phyloP scores from a whole-genome alignment of 169 alveolate species.

The Perkinsus olseni region DNA sequence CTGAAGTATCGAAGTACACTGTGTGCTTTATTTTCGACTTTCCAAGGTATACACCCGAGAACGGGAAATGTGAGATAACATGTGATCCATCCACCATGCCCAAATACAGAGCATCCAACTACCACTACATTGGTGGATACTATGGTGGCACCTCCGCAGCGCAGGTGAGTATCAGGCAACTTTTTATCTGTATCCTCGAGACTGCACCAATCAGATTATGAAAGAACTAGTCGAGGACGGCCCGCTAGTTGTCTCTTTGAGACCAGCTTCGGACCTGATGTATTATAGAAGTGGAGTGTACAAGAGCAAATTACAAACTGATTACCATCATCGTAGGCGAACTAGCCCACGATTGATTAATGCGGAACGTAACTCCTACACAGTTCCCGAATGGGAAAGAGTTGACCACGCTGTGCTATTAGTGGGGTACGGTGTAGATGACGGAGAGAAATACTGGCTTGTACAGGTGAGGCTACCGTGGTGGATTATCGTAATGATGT shows the following conservation, averaged over 20 bases:
- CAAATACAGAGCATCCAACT: slow-evolving; percentile 14
- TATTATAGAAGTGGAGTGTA: slow-evolving; percentile 37
- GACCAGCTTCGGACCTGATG: slow-evolving; percentile 39
- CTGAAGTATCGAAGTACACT: no score
- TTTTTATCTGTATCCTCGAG: neutral
- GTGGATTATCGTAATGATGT: neutral
- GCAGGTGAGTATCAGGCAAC: neutral
- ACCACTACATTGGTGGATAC: slow-evolving; percentile 39
- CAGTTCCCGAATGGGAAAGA: slow-evolving; percentile 35
- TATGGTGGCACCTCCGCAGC: slow-evolving; percentile 31
- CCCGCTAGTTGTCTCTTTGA: slow-evolving; percentile 39
- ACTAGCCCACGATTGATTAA: neutral
- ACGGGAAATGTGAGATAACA: neutral
- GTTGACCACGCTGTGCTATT: slow-evolving; percentile 48
- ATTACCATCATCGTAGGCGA: neutral
- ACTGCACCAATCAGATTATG: slow-evolving; percentile 19
- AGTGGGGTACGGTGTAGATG: slow-evolving; percentile 42
- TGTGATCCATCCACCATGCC: neutral
- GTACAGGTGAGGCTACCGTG: neutral
- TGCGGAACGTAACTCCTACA: neutral
- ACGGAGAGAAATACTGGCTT: slow-evolving; percentile 41
- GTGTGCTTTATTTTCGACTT: neutral
- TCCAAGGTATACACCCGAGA: neutral
- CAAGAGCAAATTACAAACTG: slow-evolving; percentile 14
- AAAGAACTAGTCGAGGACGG: slow-evolving; percentile 42